Evolutionary conservation across 2,329 filamentous ascomycete species (phyloP).

Genomic region (Fusarium ambrosium): DNA sequence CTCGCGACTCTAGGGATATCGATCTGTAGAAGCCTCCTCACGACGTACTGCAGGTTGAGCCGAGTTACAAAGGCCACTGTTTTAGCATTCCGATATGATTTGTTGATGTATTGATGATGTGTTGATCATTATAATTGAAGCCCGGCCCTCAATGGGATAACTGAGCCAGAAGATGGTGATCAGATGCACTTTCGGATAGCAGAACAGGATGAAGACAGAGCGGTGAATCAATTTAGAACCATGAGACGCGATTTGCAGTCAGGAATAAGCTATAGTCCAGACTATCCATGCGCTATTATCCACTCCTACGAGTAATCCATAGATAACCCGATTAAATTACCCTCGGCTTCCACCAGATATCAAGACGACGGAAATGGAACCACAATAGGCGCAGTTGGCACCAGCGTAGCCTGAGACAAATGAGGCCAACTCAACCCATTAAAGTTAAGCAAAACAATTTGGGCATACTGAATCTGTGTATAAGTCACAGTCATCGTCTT

Average conservation of each 20-base stretch:
- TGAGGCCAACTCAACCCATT: constrained; percentile 9
- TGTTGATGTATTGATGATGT: no score
- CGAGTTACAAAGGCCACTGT: no score
- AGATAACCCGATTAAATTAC: background rate
- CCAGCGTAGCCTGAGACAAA: constrained; percentile 13
- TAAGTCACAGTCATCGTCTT: constrained; percentile 7
- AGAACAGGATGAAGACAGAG: background rate
- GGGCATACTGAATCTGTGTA: constrained; percentile 19
- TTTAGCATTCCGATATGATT: no score
- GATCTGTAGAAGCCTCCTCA: no score
- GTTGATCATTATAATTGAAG: no score
- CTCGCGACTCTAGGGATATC: no score
- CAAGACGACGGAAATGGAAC: background rate
- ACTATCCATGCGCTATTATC: background rate
- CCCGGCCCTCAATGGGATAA: no score
- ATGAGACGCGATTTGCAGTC: background rate
- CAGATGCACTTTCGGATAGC: background rate
- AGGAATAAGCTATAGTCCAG: background rate
- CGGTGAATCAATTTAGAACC: background rate
- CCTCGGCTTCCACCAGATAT: background rate
- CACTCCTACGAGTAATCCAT: background rate
- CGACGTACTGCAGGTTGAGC: no score
- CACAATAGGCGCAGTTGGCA: background rate
- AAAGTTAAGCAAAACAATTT: constrained; percentile 12
- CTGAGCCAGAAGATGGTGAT: background rate